These are phyloP conservation scores for Actinidia arguta DNA, from an alignment of 179 eudicot species.

Conservation along the genomic window DNA sequence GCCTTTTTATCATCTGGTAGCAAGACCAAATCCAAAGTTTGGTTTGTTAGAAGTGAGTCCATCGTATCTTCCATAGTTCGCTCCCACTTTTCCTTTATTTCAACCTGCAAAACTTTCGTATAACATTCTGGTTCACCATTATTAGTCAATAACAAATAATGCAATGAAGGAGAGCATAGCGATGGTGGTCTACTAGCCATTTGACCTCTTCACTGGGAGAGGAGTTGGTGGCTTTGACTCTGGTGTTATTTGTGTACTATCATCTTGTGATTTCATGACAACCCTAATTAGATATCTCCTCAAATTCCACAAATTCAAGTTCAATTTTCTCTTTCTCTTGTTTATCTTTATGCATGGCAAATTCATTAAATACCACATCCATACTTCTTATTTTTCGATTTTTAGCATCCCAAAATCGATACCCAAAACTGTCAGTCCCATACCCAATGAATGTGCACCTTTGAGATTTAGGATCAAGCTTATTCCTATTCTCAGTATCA, in stretches of 20 bases:
- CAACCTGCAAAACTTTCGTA: neutral
- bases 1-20: neutral
- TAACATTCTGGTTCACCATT: neutral
- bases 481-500: no score
- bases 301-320: neutral
- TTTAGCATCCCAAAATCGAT: slow-evolving; percentile 14
- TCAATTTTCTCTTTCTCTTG: no score
- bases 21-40: neutral
- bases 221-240: neutral
- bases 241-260: neutral
- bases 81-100: neutral
- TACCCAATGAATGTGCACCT: slow-evolving; percentile 18
- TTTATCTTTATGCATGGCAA: neutral
- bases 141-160: neutral
- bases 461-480: neutral
- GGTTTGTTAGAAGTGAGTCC: neutral
- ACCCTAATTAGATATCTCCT: neutral
- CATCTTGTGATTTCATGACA: neutral
- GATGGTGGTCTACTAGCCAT: neutral
- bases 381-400: neutral
- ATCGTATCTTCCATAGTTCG: neutral
- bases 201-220: neutral
- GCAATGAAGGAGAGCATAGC: neutral
- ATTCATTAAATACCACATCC: neutral
- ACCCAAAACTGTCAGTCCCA: neutral